Evolutionary conservation across 2,329 filamentous ascomycete species (phyloP).

Genomic region (Corynespora cassiicola): DNA sequence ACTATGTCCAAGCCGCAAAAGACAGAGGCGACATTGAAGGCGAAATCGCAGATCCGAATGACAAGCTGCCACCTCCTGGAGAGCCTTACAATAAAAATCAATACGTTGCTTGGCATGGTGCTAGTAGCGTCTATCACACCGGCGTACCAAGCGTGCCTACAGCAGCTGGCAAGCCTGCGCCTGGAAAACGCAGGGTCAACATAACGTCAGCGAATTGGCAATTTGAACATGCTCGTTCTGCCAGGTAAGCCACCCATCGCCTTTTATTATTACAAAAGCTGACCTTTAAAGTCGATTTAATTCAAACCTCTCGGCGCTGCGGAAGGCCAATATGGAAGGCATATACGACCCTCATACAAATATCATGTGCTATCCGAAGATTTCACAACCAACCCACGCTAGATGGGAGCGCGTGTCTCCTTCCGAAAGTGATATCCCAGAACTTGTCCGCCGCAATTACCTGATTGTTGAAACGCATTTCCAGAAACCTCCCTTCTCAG

Average conservation of each 20-base stretch:
- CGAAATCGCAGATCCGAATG: constrained; percentile 88
- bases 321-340: constrained; percentile 73
- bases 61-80: constrained; percentile 74
- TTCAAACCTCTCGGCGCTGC: constrained; percentile 70
- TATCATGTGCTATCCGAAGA: constrained; percentile 82
- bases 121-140: constrained; percentile 93
- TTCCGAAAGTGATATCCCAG: constrained; percentile 54
- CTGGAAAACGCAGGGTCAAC: constrained; percentile 81
- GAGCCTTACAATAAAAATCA: constrained; percentile 98
- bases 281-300: constrained; percentile 76
- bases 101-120: constrained; percentile 98
- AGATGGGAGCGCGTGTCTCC: constrained; percentile 75
- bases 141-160: constrained; percentile 77
- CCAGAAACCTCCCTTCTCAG: constrained; percentile 64
- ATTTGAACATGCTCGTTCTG: constrained; percentile 89
- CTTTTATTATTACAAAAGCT: constrained; percentile 21
- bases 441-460: constrained; percentile 66
- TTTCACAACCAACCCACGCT: constrained; percentile 87
- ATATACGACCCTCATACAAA: constrained; percentile 97
- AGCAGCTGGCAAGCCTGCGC: constrained; percentile 73
- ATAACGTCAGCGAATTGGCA: constrained; percentile 97
- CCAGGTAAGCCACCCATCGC: constrained; percentile 67
- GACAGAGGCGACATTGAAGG: constrained; percentile 84
- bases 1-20: constrained; percentile 77
- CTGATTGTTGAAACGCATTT: constrained; percentile 68